A percentile compares a stretch with the other conserved stretches of the same genome.
These are phyloP conservation scores for Ocimum tenuiflorum DNA, from an alignment of 257 asterid genomes.

Conservation along the genomic window DNA sequence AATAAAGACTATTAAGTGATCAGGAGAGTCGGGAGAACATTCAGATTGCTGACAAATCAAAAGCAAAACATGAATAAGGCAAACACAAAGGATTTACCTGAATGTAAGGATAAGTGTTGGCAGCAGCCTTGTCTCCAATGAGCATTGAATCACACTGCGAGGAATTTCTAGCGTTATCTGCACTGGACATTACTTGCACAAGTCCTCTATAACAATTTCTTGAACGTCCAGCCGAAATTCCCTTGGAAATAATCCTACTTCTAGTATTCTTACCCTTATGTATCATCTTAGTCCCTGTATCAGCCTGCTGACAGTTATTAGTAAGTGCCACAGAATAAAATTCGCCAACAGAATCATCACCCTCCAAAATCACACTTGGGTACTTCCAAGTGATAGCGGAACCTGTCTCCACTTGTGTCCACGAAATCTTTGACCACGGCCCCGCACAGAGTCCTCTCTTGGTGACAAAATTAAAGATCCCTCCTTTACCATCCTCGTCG, in stretches of 20 bases:
- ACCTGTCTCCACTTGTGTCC: conserved; percentile 99
- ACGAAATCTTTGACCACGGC: conserved; percentile 64
- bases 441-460: conserved; percentile 93
- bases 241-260: conserved; percentile 91
- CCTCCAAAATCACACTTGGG: conserved; percentile 89
- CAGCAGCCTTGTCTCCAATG: conserved; percentile 80
- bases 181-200: conserved; percentile 80
- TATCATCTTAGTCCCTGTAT: conserved; percentile 95
- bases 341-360: conserved; percentile 91
- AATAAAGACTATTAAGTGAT: not conserved
- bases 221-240: conserved; percentile 84
- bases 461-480: conserved; percentile 82
- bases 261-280: conserved; percentile 93
- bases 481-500: conserved; percentile 81
- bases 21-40: not conserved
- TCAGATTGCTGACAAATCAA: not conserved
- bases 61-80: not conserved
- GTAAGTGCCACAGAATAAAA: conserved; percentile 95
- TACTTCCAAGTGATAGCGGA: conserved; percentile 98
- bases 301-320: conserved; percentile 92
- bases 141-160: conserved; percentile 99
- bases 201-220: conserved; percentile 89
- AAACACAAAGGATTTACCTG: conserved; percentile 44
- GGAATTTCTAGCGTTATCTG: conserved; percentile 66
- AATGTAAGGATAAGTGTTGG: conserved; percentile 88